Evolutionary conservation across 129 eudicot species (phyloP).

Genomic region (Flaveria bidentis): DNA sequence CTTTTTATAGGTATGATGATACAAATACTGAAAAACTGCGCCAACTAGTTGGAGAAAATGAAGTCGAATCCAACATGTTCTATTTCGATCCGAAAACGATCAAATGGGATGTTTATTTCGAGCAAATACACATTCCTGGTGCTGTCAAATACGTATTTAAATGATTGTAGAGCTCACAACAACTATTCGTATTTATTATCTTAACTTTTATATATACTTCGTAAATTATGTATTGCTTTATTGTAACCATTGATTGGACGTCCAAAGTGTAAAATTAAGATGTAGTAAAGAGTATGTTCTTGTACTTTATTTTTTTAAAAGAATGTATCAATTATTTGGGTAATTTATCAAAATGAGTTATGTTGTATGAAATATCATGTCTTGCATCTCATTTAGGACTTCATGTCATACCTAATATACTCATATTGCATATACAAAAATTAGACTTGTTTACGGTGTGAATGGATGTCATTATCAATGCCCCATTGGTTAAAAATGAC

Average conservation of each 20-base stretch:
- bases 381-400: too few species aligned
- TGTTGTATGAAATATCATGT: too few species aligned
- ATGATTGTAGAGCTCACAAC: constrained; percentile 29
- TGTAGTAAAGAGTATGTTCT: not conserved
- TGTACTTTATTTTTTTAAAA: not conserved
- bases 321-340: too few species aligned
- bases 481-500: too few species aligned
- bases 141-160: constrained; percentile 74
- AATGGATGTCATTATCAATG: too few species aligned
- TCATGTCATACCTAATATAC: too few species aligned
- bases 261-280: constrained; percentile 16
- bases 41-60: constrained; percentile 44
- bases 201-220: constrained; percentile 4
- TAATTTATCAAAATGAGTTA: too few species aligned
- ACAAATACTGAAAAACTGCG: constrained; percentile 71
- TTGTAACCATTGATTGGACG: constrained; percentile 11
- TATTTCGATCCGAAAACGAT: constrained; percentile 74
- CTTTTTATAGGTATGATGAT: constrained; percentile 60
- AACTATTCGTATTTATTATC: not conserved
- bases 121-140: constrained; percentile 72
- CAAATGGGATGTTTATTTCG: constrained; percentile 70
- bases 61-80: constrained; percentile 47
- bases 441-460: too few species aligned
- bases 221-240: constrained; percentile 5
- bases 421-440: too few species aligned